phyloP scores from a whole-genome alignment of 2,329 filamentous ascomycete species.

The Colletotrichum sp. region DNA sequence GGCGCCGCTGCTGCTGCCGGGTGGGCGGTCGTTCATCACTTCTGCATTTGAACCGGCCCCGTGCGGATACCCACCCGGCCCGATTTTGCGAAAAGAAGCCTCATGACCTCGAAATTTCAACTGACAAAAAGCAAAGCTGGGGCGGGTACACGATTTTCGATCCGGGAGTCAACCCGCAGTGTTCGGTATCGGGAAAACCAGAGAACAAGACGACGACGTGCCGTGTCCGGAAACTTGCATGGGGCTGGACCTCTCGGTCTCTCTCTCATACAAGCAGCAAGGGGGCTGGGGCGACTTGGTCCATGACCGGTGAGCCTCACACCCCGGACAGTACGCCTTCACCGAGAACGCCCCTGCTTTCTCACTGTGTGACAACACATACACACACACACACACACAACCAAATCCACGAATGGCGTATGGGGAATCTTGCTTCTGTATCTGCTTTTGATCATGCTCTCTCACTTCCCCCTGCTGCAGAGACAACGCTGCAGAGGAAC shows the following conservation, averaged over 20 bases:
- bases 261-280: not conserved
- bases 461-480: not conserved
- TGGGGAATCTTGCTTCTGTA: not conserved
- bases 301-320: not conserved
- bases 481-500: not conserved
- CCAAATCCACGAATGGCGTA: not conserved
- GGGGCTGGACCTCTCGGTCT: not conserved
- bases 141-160: not conserved
- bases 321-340: not conserved
- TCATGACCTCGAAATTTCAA: not conserved
- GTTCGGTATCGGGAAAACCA: not conserved
- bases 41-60: not conserved
- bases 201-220: not conserved
- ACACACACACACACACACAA: not conserved
- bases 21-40: not conserved
- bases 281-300: not conserved
- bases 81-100: not conserved
- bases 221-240: not conserved
- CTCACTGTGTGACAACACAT: not conserved
- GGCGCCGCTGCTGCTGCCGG: not conserved
- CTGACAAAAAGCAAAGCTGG: not conserved
- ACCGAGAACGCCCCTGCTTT: not conserved
- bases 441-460: not conserved
- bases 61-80: not conserved
- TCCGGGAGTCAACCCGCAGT: not conserved